Evolutionary conservation across 2,329 filamentous ascomycete species (phyloP), one percentile per base, ranked within the genome.

Genomic region (Ophiostoma piceae): DNA sequence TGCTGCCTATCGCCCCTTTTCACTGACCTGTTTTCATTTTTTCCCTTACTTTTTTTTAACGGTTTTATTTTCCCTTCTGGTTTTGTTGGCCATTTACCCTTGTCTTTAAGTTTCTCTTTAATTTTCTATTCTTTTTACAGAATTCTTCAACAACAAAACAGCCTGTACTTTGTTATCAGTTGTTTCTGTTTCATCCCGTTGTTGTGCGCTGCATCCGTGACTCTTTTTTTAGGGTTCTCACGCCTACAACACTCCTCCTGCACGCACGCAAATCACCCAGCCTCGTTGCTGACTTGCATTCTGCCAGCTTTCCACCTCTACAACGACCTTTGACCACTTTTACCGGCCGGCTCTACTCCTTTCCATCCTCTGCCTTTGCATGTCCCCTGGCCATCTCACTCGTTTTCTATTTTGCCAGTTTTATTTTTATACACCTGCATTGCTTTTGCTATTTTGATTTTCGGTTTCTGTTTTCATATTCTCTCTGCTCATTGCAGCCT

Each of bases 221-320:
- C 54, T 26, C 51, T 22, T 68, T 32, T 37, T 37, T 68, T 62
- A 41, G 57, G 26, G 57, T 62, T 62, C 57, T 62, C 57, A 62
- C 57, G 57, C 57, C 35, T 62, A 62, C 57, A 62, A 62, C 26
- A 62, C 26, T 47, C 9, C 54, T 62, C 8, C 57, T 62, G 57
- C 57, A 60, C 26, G 57, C 51, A 57, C 51, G n/a, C n/a, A 62
- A 62, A 62, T 16, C 57, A 62, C 57, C 57, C 57, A 62, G 57
- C 57, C 57, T 62, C 26, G 57, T 62, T 62, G 57, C 26, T 62
- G 57, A 62, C 57, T 16, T 62, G 57, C 57, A 7, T 22, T 51
- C 47, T 19, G 16, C 47, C 47, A 51, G 47, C n/a, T 51, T 51
- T n/a, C 47, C 47, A 51, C 47, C 47, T 51, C 47, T 14, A 41